Base-by-base conservation (phyloP, 441 rosid genomes). In the Brassica balearica region DNA sequence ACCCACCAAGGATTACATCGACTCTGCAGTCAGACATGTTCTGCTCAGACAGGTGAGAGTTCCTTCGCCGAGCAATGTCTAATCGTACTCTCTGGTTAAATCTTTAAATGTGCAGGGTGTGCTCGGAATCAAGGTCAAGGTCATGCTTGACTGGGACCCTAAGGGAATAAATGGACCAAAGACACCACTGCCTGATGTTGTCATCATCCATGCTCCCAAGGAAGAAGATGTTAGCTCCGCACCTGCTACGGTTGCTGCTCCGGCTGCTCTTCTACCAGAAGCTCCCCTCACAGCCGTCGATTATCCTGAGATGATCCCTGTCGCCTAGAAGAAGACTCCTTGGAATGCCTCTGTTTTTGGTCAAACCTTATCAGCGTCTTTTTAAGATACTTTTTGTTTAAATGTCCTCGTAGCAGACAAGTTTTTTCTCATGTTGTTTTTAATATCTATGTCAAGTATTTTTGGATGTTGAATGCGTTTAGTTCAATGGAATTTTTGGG, bases 141-240 rank as follows among this genome's bases (percentile, higher is more conserved):
- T 88, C 68, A 88, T 88, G 91, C 87, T 86, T 1, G 89, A 77
- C 68, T 88, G 88, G 88, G 91, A 88, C 60, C 91, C 88, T 0
- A 82, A 78, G 80, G 89, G 91, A n/a, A 80, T 84, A 77, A 63
- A n/a, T 4, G 91, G 91, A 12, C 89, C 89, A 1, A 82, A 9
- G 79, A 88, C 86, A 3, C 91, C 91, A 34, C 74, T 88, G 82
- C 88, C 89, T 12, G 91, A 88, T 78, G 82, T 88, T 20, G 91
- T 88, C 2, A 86, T 87, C 15, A 87, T 87, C 80, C 87, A 87
- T 74, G 17, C 87, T 17, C 91, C 86, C 0, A 88, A 88, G 83
- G 91, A 88, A 59, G 91, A 88, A 4, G 83, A 82, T 23, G 80
- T 72, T 3, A 23, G 11, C 66, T 14, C 11, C 2, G 56, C 48